A percentile compares a stretch with the other conserved stretches of the same genome.
phyloP scores from a whole-genome alignment of 257 asterid genomes.

The Petrea volubilis region DNA sequence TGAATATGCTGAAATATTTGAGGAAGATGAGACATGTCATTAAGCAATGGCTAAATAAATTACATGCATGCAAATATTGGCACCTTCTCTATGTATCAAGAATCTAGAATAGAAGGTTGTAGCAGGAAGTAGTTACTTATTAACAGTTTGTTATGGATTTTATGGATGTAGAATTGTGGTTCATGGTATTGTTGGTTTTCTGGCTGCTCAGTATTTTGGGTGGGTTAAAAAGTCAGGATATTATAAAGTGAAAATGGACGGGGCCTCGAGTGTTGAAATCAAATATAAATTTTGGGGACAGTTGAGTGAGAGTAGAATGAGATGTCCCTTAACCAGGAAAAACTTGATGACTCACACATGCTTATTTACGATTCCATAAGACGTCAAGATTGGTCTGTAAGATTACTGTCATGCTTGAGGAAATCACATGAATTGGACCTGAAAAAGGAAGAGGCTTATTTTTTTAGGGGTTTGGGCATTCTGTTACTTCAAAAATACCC shows the following conservation, averaged over 20 bases:
- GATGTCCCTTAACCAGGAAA: neutral
- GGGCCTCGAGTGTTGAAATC: neutral
- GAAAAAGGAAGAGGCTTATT: neutral
- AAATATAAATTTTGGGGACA: neutral
- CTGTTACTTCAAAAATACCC: neutral
- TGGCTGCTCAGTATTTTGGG: neutral
- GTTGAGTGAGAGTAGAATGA: neutral
- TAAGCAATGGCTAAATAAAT: neutral
- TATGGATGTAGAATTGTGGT: neutral
- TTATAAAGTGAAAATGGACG: too few relatives aligned
- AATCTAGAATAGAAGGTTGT: neutral
- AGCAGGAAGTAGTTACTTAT: neutral
- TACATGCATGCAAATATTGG: neutral
- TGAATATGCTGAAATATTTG: neutral
- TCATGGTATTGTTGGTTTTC: neutral
- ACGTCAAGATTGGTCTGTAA: neutral
- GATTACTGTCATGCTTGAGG: slow-evolving; percentile 10
- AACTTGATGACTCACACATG: neutral
- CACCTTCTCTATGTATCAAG: neutral
- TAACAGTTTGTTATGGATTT: neutral
- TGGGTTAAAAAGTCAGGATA: neutral
- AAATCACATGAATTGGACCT: neutral
- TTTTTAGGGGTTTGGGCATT: neutral
- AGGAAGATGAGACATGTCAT: neutral
- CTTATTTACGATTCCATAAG: neutral